phyloP scores from a whole-genome alignment of 192 early-diverging fungal species.

The Coemansia furcata region DNA sequence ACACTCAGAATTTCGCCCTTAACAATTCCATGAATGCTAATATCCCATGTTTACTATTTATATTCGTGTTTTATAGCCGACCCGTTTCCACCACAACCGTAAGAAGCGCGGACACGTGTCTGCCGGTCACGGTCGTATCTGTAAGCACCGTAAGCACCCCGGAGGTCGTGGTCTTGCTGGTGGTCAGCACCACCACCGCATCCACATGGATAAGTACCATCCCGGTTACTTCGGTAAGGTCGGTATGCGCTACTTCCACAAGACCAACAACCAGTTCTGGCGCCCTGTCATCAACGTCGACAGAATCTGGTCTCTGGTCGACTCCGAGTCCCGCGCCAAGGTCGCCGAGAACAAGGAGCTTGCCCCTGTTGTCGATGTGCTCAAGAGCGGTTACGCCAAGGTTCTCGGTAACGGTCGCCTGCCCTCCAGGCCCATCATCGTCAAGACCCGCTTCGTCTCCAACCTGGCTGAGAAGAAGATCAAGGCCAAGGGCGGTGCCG shows the following conservation, averaged over 20 bases:
- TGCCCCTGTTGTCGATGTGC: conserved; percentile 90
- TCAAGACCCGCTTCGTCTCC: conserved; percentile 92
- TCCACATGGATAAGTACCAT: conserved; percentile 99
- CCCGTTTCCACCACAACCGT: conserved; percentile 54
- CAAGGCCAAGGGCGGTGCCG: conserved; percentile 90
- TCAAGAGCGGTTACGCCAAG: conserved; percentile 86
- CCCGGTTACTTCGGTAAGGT: conserved; percentile 99
- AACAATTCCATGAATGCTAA: background rate
- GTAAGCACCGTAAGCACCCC: conserved; percentile 99
- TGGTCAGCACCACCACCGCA: conserved; percentile 99
- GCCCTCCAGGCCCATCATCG: conserved; percentile 87
- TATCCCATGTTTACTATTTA: background rate
- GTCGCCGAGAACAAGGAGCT: conserved; percentile 79
- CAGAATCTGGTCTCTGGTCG: conserved; percentile 89
- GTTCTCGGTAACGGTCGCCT: conserved; percentile 93
- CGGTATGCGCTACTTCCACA: conserved; percentile 99
- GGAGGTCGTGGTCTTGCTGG: conserved; percentile 99
- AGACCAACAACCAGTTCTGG: conserved; percentile 86
- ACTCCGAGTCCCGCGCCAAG: conserved; percentile 79
- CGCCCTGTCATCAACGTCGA: conserved; percentile 90
- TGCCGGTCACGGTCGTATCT: conserved; percentile 99
- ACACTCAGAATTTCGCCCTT: background rate
- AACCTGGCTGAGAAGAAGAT: conserved; percentile 97
- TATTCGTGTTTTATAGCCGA: conserved; percentile 45
- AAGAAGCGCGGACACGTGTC: conserved; percentile 99